phyloP scores from a whole-genome alignment of 2,329 filamentous ascomycete species.

The Calonectria pseudoreteaudii region DNA sequence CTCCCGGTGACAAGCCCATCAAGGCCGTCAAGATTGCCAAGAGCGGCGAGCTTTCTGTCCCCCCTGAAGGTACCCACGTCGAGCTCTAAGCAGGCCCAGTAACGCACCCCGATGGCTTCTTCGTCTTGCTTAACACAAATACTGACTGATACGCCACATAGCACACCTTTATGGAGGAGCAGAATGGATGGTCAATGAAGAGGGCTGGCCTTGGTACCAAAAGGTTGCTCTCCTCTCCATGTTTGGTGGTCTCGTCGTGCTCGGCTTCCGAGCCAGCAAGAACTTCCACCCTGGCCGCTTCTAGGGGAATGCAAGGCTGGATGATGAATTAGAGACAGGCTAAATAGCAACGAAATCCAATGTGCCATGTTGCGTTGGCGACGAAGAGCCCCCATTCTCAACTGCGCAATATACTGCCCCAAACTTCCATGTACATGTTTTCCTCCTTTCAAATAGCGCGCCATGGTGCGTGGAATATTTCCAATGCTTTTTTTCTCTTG shows the following conservation, averaged over 20 bases:
- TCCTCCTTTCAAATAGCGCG: background rate
- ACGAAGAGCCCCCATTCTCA: background rate
- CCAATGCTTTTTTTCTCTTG: background rate
- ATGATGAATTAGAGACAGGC: background rate
- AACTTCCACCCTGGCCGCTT: slow-evolving; percentile 22
- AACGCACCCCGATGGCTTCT: slow-evolving; percentile 38
- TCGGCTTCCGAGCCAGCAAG: slow-evolving; percentile 37
- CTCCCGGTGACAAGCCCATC: slow-evolving; percentile 74
- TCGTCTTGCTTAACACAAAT: slow-evolving; percentile 40
- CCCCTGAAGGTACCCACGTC: slow-evolving; percentile 92
- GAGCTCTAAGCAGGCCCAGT: slow-evolving; percentile 75
- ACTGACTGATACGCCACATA: slow-evolving; percentile 51
- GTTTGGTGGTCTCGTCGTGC: slow-evolving; percentile 33
- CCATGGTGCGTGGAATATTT: background rate
- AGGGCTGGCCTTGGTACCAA: slow-evolving; percentile 38
- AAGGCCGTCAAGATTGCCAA: slow-evolving; percentile 81
- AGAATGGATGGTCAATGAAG: slow-evolving; percentile 33
- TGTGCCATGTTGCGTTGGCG: background rate
- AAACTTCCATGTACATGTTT: background rate
- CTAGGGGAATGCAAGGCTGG: background rate
- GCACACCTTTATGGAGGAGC: slow-evolving; percentile 42
- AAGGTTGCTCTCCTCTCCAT: slow-evolving; percentile 38
- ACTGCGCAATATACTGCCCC: background rate
- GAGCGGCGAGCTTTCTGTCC: slow-evolving; percentile 86
- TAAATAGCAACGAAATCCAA: slow-evolving; percentile 1